These are phyloP conservation scores for Stipa capillata DNA, from an alignment of 176 grass and related monocot genomes.

Conservation along the genomic window DNA sequence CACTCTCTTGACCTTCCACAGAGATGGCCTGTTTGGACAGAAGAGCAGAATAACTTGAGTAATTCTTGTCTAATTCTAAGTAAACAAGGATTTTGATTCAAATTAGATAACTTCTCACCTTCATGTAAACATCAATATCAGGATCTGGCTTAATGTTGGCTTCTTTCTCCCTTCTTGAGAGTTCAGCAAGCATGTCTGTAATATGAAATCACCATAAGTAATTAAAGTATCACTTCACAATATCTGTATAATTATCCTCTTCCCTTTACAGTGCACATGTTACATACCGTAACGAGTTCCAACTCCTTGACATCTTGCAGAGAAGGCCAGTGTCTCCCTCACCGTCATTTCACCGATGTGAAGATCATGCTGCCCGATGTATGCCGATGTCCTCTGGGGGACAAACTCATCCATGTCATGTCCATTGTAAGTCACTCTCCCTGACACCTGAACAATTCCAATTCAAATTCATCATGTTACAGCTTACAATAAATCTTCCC, in stretches of 20 bases:
- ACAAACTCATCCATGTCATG: constrained; percentile 96
- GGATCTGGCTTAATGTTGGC: constrained; percentile 86
- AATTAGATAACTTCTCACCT: constrained; percentile 33
- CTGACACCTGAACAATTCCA: constrained; percentile 49
- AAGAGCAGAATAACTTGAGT: background rate
- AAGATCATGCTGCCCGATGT: constrained; percentile 78
- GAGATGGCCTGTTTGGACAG: constrained; percentile 61
- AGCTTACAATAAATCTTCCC: background rate
- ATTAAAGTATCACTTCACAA: background rate
- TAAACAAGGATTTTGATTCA: background rate
- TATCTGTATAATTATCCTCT: background rate
- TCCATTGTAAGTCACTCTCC: constrained; percentile 77
- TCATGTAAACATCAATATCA: constrained; percentile 94
- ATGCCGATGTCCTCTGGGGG: constrained; percentile 76
- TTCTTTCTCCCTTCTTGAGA: constrained; percentile 92
- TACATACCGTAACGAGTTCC: constrained; percentile 84
- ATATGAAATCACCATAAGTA: background rate
- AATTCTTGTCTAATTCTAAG: background rate
- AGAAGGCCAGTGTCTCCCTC: constrained; percentile 72
- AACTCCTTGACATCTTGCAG: constrained; percentile 87
- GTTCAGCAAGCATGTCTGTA: constrained; percentile 84
- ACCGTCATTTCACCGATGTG: constrained; percentile 93
- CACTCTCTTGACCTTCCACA: constrained; percentile 86
- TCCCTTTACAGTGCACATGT: background rate
- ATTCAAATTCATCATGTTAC: background rate